A percentile compares a stretch with the other conserved stretches of the same genome.
Conservation (phyloP, 2,329 filamentous ascomycete species). For the Beauveria sp. region DNA sequence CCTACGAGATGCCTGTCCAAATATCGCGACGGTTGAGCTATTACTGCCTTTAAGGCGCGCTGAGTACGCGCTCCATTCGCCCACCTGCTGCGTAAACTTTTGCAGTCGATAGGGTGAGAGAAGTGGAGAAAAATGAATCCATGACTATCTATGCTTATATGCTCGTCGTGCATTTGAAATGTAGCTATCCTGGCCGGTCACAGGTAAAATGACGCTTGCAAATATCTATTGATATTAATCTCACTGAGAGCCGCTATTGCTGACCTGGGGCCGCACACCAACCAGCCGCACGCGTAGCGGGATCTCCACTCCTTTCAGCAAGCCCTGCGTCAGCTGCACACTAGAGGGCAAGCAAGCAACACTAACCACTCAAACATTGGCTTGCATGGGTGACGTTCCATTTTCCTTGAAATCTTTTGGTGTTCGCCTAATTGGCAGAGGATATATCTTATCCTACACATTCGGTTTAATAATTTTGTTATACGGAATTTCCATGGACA, state of each 20-base stretch:
- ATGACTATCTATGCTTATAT: background rate
- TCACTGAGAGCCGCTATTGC: background rate
- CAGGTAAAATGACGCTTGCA: background rate
- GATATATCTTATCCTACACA: background rate
- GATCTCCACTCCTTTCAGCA: background rate
- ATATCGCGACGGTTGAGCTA: no score
- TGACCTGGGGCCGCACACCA: background rate
- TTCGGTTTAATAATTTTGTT: background rate
- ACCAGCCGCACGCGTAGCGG: background rate
- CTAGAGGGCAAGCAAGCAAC: background rate
- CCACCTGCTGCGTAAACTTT: no score
- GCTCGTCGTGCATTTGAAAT: background rate
- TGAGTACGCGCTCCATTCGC: no score
- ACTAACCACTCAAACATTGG: background rate
- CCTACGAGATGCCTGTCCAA: no score
- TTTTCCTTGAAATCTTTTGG: background rate
- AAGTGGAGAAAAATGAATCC: no score
- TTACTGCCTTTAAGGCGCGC: no score
- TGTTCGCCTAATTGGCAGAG: background rate
- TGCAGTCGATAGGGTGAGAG: no score
- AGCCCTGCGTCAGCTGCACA: background rate
- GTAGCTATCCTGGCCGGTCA: background rate
- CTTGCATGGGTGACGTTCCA: background rate
- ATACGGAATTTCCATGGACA: background rate
- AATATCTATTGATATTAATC: background rate